Conservation (phyloP, 345 rosid genomes). For the Capsella bursapastoris region DNA sequence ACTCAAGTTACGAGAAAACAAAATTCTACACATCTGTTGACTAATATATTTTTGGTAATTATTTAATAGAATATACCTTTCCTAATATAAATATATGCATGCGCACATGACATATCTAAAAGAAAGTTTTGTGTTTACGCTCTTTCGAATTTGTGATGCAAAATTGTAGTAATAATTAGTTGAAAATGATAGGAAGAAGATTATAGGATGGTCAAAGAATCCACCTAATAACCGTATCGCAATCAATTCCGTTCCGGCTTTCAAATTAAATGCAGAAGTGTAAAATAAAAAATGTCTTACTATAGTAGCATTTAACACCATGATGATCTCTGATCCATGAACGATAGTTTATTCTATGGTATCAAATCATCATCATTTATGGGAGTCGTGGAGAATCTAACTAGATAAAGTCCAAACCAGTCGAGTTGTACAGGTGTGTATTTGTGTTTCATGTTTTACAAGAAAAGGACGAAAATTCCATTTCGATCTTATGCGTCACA, state of each 20-base stretch:
- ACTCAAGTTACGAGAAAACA: too few species aligned
- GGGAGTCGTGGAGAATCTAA: slow-evolving; percentile 32
- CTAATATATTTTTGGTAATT: too few species aligned
- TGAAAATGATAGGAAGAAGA: not conserved
- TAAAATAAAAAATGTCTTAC: not conserved
- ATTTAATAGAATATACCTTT: too few species aligned
- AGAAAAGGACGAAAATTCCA: slow-evolving; percentile 6
- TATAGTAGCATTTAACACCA: slow-evolving; percentile 5
- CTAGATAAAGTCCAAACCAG: slow-evolving; percentile 15
- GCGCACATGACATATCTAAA: too few species aligned
- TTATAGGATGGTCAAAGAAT: slow-evolving; percentile 22
- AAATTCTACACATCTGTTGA: not conserved
- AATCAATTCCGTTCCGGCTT: slow-evolving; percentile 32
- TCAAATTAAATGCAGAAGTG: slow-evolving; percentile 28
- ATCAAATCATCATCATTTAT: slow-evolving; percentile 9
- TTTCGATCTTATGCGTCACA: slow-evolving; percentile 8
- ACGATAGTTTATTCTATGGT: too few species aligned
- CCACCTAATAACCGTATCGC: slow-evolving; percentile 34
- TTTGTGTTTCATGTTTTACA: not conserved
- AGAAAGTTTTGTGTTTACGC: too few species aligned
- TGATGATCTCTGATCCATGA: not conserved
- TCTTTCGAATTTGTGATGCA: not conserved
- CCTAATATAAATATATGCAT: too few species aligned
- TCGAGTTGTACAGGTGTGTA: slow-evolving; percentile 9
- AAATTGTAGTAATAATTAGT: not conserved